phyloP scores from a whole-genome alignment of 2,329 filamentous ascomycete species.

The Apiospora sp. region DNA sequence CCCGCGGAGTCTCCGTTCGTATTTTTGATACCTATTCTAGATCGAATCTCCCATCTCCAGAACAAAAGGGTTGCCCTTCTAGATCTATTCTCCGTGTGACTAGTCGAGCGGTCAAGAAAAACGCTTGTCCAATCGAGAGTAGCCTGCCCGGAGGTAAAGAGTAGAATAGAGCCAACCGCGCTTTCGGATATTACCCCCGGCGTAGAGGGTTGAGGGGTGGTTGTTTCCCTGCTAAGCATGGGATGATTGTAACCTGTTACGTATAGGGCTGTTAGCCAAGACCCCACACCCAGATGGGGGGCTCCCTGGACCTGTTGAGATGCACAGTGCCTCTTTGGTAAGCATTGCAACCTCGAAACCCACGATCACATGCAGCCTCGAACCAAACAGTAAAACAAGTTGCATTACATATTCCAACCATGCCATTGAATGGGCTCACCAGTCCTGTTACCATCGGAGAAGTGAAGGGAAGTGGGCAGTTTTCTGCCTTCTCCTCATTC shows the following conservation, averaged over 20 bases:
- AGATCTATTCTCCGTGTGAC: neutral
- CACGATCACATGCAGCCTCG: neutral
- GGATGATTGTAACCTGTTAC: neutral
- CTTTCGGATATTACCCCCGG: conserved; percentile 6
- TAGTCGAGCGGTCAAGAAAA: neutral
- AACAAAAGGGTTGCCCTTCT: neutral
- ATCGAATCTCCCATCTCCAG: neutral
- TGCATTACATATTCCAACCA: neutral
- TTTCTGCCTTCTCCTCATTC: neutral
- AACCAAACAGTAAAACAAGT: neutral
- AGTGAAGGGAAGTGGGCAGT: neutral
- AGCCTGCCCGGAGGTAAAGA: neutral
- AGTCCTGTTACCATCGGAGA: neutral
- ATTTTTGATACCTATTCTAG: neutral
- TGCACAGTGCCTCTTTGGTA: neutral
- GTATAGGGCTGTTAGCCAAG: neutral
- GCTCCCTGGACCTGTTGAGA: neutral
- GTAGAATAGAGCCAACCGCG: neutral
- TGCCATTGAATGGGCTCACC: neutral
- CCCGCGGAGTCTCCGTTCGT: neutral
- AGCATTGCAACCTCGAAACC: too few species aligned
- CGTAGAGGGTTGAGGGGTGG: neutral
- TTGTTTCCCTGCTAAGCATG: neutral
- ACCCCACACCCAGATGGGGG: neutral
- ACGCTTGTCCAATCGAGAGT: neutral